Base-by-base conservation (phyloP, 345 rosid genomes). In the Acer yangbiense region DNA sequence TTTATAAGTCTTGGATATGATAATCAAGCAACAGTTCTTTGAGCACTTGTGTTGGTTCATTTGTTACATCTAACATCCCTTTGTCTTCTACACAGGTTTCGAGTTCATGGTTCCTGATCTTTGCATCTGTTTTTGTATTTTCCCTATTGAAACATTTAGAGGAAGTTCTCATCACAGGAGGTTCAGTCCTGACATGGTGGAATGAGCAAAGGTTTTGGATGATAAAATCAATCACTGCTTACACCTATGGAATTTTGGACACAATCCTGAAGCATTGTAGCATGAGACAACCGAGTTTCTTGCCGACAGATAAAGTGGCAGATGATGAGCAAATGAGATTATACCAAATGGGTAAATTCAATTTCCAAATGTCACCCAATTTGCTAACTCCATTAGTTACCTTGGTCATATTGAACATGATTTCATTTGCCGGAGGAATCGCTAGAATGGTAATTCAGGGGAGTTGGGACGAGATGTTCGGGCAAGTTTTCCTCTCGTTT, bases 401-500 rank as follows among this genome's bases (percentile, higher is more conserved):
- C 35, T 7, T 75, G 11, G 41, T 75, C 74, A 67, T 68, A 35
- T 35, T 35, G 39, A 35, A 35, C 39, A 35, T 35, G 39, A 5
- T 35, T 35, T 35, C 39, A 35, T 35, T 78, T 25, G 17, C 64
- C 3, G 79, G 76, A 21, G 82, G 85, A 35, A 66, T 75, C 58
- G 54, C 73, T 1, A 75, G 68, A 64, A 70, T 75, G 48, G 23
- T 69, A 43, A 54, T 65, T 6, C 52, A 55, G 0, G 21, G 58
- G 21, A 64, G n/a, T 7, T 70, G 73, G 76, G 62, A 63, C 35
- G 69, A 72, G 35, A 62, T 80, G 81, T 43, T 67, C 29, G 73
- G 77, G 6, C 86, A 83, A 72, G 44, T 77, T 41, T 54, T 77
- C 60, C 77, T 80, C 29, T 61, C 80, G 14, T 25, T 71, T 83